Conservation (phyloP, 1,139 yeast genomes). For the Kodamaea plutei region DNA sequence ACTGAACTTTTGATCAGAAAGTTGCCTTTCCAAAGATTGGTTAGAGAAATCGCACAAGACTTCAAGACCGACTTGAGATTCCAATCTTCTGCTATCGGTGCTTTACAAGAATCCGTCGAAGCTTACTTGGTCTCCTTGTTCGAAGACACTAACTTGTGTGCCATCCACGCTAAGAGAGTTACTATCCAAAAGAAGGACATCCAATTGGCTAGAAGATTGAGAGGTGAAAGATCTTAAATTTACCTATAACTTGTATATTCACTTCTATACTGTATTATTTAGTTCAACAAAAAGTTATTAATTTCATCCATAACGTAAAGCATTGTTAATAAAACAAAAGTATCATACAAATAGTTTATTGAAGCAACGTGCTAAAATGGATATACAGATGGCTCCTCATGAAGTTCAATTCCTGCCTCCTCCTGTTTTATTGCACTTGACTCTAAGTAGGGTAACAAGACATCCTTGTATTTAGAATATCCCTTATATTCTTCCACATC, state of each 20-base stretch:
- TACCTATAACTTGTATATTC: slow-evolving; percentile 3
- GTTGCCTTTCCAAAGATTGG: slow-evolving; percentile 98
- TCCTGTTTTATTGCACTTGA: slow-evolving; percentile 51
- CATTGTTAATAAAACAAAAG: neutral
- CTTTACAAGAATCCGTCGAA: slow-evolving; percentile 97
- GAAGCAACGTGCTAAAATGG: no score
- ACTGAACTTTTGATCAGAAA: slow-evolving; percentile 96
- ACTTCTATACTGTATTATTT: slow-evolving; percentile 11
- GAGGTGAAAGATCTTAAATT: slow-evolving; percentile 75
- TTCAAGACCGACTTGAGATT: slow-evolving; percentile 97
- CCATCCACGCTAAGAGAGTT: slow-evolving; percentile 98
- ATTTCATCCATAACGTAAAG: neutral
- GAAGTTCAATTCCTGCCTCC: slow-evolving; percentile 35
- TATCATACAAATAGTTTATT: neutral
- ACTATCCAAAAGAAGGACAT: slow-evolving; percentile 99
- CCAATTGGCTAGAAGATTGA: slow-evolving; percentile 98
- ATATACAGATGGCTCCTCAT: slow-evolving; percentile 35
- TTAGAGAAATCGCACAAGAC: slow-evolving; percentile 97
- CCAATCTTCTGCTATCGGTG: slow-evolving; percentile 98
- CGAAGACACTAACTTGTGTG: slow-evolving; percentile 98
- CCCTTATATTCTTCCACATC: slow-evolving; percentile 62
- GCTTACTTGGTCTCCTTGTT: slow-evolving; percentile 88
- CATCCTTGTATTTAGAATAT: slow-evolving; percentile 48
- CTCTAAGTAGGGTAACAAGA: slow-evolving; percentile 52
- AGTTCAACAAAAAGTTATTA: slow-evolving; percentile 5